Evolutionary conservation across 169 alveolate species (phyloP), one percentile per base, ranked within the genome.

Genomic region (Plasmodium knowlesi): DNA sequence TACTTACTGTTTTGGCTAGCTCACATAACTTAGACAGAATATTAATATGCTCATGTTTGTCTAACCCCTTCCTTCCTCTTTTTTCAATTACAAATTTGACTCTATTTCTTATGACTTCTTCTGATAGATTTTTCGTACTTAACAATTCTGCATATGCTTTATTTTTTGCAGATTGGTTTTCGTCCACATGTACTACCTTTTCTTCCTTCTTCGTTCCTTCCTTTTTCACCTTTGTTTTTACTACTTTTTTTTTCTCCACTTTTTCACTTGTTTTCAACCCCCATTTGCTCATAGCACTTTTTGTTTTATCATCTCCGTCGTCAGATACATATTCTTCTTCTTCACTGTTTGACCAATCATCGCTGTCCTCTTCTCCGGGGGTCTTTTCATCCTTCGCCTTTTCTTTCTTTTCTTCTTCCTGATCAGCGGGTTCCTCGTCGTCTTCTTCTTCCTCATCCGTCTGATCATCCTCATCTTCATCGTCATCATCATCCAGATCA

Each of bases 11-110:
- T 82, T 96, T 97, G 53, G 98, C 97, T 57, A 97, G 95, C 80
- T 98, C 98, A 25, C 98, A 97, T 34, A 97, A 95, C 16, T 96
- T 94, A 85, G 97, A 96, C 71, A 98, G 85, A 25, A 97, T 94
- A 54, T 97, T 92, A 73, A 97, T 97, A 53, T 98, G 98, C 67
- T 98, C 98, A 84, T 94, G 96, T 30, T 96, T 97, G 81, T 98
- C 98, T 34, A 97, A 97, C 19, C 99, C 99, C 28, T 98, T 92
- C 76, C 98, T 96, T 12, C 99, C 99, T 37, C 99, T 95, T 82
- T 96, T 97, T 84, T 97, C 98, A 5, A 97, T 97, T 4, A 98
- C 97, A 80, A 97, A 92, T 93, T 96, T 97, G 16, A 98, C 98
- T 30, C 97, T 92, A 61, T 91, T 78, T 83, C 96, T 96, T 67